A percentile compares a stretch with the other conserved stretches of the same genome.
phyloP scores from a whole-genome alignment of 2,329 filamentous ascomycete species.

The Diaporthe citriasiana region DNA sequence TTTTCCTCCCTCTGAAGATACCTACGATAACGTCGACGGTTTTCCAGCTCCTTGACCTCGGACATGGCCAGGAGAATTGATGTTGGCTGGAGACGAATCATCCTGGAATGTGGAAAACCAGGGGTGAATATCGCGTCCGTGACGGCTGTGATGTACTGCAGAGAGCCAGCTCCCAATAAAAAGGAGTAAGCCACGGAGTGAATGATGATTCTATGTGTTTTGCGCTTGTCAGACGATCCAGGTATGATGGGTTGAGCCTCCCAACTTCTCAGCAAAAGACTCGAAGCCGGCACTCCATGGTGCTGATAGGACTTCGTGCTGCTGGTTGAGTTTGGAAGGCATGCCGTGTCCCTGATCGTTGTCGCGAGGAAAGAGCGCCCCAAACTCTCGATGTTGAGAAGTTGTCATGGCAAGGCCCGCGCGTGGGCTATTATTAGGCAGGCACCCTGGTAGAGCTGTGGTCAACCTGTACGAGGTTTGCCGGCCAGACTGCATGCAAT shows the following conservation, averaged over 20 bases:
- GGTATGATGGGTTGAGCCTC: conserved; percentile 6
- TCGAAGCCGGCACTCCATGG: neutral
- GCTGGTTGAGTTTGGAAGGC: neutral
- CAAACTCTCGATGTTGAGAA: neutral
- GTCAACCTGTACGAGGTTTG: neutral
- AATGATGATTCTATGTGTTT: neutral
- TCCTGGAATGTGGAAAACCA: conserved; percentile 44
- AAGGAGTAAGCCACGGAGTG: neutral
- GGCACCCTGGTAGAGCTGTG: neutral
- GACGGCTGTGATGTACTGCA: neutral
- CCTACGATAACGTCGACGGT: conserved; percentile 51
- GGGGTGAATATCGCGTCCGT: neutral
- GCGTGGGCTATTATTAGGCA: conserved; percentile 15
- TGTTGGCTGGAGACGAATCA: conserved; percentile 59
- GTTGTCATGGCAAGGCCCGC: neutral
- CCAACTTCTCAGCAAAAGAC: neutral
- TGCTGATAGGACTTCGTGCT: neutral
- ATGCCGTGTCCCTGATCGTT: neutral
- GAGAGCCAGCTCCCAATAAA: neutral
- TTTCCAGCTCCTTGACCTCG: conserved; percentile 58
- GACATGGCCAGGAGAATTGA: conserved; percentile 56
- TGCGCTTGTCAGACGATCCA: neutral
- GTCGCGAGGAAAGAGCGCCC: neutral
- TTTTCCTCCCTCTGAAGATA: conserved; percentile 50
- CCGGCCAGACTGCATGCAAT: neutral